Conservation (phyloP, 129 eudicot species). For the Flaveria ramosissima region DNA sequence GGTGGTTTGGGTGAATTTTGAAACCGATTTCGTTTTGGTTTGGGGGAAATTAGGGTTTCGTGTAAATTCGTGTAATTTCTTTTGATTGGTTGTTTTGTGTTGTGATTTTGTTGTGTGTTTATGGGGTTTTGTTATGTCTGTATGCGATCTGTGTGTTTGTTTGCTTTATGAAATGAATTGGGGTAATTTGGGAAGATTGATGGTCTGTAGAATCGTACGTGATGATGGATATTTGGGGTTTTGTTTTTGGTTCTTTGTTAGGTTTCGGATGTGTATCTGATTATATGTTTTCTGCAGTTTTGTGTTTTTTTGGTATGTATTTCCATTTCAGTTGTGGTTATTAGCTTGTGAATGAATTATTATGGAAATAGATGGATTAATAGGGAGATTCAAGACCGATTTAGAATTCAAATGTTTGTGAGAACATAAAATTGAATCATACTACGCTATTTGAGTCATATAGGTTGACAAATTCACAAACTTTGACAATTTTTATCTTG, state of each 20-base stretch:
- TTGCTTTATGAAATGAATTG: background rate
- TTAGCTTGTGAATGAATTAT: background rate
- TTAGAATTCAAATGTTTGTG: background rate
- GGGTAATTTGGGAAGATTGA: background rate
- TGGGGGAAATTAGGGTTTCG: slow-evolving; percentile 27
- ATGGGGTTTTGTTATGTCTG: background rate
- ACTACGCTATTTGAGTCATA: background rate
- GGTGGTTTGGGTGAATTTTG: slow-evolving; percentile 15
- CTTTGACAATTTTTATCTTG: background rate
- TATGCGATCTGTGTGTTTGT: slow-evolving; percentile 18
- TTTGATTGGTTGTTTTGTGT: background rate
- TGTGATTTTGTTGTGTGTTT: background rate
- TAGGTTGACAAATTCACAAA: background rate
- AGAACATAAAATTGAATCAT: background rate
- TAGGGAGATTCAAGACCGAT: background rate
- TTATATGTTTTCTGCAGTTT: background rate
- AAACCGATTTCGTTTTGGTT: slow-evolving; percentile 21
- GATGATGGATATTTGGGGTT: slow-evolving; percentile 23
- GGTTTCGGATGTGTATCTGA: slow-evolving; percentile 6
- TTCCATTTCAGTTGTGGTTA: background rate
- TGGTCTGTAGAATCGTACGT: slow-evolving; percentile 19
- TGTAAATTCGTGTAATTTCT: slow-evolving; percentile 15
- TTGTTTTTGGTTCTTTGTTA: slow-evolving; percentile 16
- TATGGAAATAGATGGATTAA: background rate
- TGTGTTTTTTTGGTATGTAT: background rate